Evolutionary conservation across 768 basidiomycete genomes (phyloP).

Genomic region (Pluteus cervinus): DNA sequence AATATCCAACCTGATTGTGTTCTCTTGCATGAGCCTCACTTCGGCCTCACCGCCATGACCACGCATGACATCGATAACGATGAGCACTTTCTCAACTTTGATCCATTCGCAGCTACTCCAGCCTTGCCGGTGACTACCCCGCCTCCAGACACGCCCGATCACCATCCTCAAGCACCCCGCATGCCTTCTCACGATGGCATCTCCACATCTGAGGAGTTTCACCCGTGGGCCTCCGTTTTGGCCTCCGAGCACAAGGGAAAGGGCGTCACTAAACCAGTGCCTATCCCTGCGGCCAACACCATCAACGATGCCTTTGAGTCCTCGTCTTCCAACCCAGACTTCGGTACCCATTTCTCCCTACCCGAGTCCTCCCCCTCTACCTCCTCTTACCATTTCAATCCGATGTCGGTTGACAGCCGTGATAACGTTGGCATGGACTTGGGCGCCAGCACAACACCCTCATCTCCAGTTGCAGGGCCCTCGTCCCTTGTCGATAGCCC

Average conservation of each 20-base stretch:
- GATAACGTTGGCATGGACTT: constrained; percentile 14
- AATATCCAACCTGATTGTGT: too few species aligned
- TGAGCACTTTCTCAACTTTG: constrained; percentile 44
- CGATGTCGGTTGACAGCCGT: constrained; percentile 7
- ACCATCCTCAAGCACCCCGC: constrained; percentile 8
- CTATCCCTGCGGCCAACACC: constrained; percentile 26
- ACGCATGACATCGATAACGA: constrained; percentile 49
- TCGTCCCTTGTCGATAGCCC: constrained; percentile 8
- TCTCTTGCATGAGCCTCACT: too few species aligned
- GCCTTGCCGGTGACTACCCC: too few species aligned
- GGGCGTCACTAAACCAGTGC: constrained; percentile 44
- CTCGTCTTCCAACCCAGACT: not conserved
- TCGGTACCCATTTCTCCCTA: too few species aligned
- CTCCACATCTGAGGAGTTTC: constrained; percentile 23
- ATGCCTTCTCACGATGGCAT: constrained; percentile 24
- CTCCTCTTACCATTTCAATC: not conserved
- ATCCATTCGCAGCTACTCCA: too few species aligned
- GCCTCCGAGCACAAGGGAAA: constrained; percentile 45
- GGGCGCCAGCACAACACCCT: not conserved
- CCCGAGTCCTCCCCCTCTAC: constrained; percentile 4
- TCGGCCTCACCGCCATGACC: constrained; percentile 20
- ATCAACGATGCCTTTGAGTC: not conserved
- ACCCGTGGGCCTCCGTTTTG: constrained; percentile 6
- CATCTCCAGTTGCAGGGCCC: constrained; percentile 12
- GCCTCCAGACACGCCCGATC: constrained; percentile 4